phyloP scores from a whole-genome alignment of 768 basidiomycete genomes.

The Lactifluus piperatus region DNA sequence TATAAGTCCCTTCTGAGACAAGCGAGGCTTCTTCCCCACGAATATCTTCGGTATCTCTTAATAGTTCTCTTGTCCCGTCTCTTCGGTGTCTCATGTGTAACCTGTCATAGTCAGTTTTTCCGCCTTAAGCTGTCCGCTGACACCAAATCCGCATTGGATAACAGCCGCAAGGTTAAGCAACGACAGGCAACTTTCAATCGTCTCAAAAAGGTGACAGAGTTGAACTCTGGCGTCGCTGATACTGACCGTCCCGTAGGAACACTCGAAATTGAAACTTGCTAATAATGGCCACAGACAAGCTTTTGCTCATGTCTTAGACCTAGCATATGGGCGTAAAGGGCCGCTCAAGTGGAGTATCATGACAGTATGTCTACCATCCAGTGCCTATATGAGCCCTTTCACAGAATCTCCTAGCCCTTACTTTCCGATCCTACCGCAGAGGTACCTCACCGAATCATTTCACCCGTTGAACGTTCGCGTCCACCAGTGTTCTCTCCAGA shows the following conservation, averaged over 20 bases:
- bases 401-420: conserved; percentile 39
- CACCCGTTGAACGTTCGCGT: conserved; percentile 42
- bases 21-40: conserved; percentile 35
- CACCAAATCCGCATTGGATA: conserved; percentile 38
- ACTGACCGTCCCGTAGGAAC: conserved; percentile 34
- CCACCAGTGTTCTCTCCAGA: conserved; percentile 60
- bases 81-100: neutral
- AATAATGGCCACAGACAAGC: conserved; percentile 41
- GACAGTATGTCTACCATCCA: conserved; percentile 36
- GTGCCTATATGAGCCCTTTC: neutral
- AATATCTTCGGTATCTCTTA: conserved; percentile 37
- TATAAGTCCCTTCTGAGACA: conserved; percentile 37
- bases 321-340: conserved; percentile 72
- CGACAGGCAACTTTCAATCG: conserved; percentile 38
- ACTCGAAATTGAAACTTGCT: conserved; percentile 44
- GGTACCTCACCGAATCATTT: conserved; percentile 41
- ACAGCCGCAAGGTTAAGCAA: conserved; percentile 26
- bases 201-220: conserved; percentile 38
- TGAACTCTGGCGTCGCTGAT: neutral
- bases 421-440: conserved; percentile 38
- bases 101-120: conserved; percentile 48
- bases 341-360: conserved; percentile 61
- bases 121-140: conserved; percentile 51
- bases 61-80: too few relatives aligned
- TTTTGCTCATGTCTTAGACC: conserved; percentile 50